A percentile compares a stretch with the other conserved stretches of the same genome.
Conservation (phyloP, 192 early-diverging fungal genomes). For the Entomortierella lignicola region DNA sequence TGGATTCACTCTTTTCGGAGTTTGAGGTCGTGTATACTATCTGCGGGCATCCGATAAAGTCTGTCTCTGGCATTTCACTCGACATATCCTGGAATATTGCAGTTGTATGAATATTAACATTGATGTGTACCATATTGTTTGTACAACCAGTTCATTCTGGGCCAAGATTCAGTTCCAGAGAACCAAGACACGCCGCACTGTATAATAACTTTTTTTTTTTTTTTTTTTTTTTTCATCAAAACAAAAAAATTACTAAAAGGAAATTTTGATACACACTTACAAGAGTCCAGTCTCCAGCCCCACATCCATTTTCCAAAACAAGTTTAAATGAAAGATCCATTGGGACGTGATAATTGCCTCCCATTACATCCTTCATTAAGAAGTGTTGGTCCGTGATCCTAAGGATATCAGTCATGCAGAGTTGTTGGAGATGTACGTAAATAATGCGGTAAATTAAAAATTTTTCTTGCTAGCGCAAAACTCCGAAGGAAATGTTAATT, state of each 20-base stretch:
- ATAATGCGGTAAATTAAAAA: neutral
- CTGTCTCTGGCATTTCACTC: conserved; percentile 44
- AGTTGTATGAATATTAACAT: no score
- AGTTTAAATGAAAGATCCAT: conserved; percentile 41
- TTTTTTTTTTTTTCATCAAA: no score
- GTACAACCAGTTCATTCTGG: neutral
- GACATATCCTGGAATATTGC: conserved; percentile 32
- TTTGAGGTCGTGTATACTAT: conserved; percentile 30
- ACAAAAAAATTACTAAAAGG: neutral
- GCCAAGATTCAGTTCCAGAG: neutral
- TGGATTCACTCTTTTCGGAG: conserved; percentile 11
- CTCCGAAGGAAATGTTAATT: no score
- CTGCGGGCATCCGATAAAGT: conserved; percentile 40
- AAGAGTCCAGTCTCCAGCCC: conserved; percentile 45
- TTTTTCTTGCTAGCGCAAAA: no score
- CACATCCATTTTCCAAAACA: conserved; percentile 42
- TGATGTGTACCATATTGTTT: no score
- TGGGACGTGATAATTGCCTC: conserved; percentile 44
- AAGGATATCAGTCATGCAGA: neutral
- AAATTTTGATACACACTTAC: conserved; percentile 12
- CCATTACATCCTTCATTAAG: conserved; percentile 49
- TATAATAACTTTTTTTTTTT: no score
- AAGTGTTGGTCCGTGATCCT: conserved; percentile 47
- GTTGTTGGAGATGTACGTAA: no score
- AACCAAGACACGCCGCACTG: neutral